A percentile compares a stretch with the other conserved stretches of the same genome.
These are phyloP conservation scores for Boletus speciosus DNA, from an alignment of 768 basidiomycete species.

Conservation along the genomic window DNA sequence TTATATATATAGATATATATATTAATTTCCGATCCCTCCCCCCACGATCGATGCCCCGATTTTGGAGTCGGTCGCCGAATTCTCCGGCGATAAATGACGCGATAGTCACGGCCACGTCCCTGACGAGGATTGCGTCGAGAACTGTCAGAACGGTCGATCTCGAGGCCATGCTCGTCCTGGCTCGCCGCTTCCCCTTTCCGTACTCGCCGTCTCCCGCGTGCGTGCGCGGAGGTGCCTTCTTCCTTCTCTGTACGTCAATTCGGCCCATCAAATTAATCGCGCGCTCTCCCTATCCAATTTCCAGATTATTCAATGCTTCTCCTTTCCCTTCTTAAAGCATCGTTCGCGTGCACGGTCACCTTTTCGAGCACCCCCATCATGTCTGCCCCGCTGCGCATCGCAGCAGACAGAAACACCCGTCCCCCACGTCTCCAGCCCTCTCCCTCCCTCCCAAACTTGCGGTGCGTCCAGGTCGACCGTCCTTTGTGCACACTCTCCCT, in stretches of 20 bases:
- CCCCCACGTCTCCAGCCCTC: slow-evolving; percentile 58
- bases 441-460: slow-evolving; percentile 68
- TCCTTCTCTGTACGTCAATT: slow-evolving; percentile 38
- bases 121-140: slow-evolving; percentile 25
- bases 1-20: too few species aligned
- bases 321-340: slow-evolving; percentile 32
- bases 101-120: slow-evolving; percentile 20
- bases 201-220: slow-evolving; percentile 20
- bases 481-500: background rate
- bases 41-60: too few species aligned
- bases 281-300: slow-evolving; percentile 29
- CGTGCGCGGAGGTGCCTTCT: slow-evolving; percentile 21
- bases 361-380: slow-evolving; percentile 32
- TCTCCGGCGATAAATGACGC: slow-evolving; percentile 27
- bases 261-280: slow-evolving; percentile 31
- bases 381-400: slow-evolving; percentile 23
- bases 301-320: slow-evolving; percentile 35
- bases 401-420: slow-evolving; percentile 25
- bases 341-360: slow-evolving; percentile 25
- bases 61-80: too few species aligned
- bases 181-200: slow-evolving; percentile 14
- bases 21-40: too few species aligned
- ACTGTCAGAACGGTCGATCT: too few species aligned
- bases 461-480: slow-evolving; percentile 36
- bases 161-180: background rate